Percentiles rank a stretch among this genome's conserved stretches.
These are phyloP conservation scores for Mucor irregularis DNA, from an alignment of 371 early-diverging fungal species.

Conservation along the genomic window DNA sequence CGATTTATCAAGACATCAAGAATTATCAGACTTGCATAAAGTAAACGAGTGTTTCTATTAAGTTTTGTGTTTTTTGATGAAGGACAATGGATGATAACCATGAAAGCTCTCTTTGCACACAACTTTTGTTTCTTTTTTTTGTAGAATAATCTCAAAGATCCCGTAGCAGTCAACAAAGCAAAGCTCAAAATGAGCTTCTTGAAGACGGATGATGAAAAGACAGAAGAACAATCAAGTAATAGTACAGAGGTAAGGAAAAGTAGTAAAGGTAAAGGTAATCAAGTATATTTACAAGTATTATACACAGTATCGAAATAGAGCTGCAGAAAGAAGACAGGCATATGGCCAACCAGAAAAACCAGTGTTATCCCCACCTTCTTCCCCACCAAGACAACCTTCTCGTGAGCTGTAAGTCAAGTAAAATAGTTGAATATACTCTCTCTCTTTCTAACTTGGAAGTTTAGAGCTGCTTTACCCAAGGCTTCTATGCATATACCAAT, in stretches of 20 bases:
- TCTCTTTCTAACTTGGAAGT: neutral
- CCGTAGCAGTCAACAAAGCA: conserved; percentile 35
- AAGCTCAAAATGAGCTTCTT: conserved; percentile 24
- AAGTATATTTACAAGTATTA: neutral
- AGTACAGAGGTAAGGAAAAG: conserved; percentile 28
- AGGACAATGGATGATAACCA: neutral
- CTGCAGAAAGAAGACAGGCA: conserved; percentile 69
- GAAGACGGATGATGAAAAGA: conserved; percentile 16
- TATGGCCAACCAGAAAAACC: conserved; percentile 63
- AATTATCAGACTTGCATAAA: conserved; percentile 68
- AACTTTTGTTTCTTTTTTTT: neutral
- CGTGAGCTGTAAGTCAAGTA: conserved; percentile 14
- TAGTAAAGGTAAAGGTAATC: conserved; percentile 1
- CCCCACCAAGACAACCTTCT: conserved; percentile 9
- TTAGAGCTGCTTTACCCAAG: conserved; percentile 9
- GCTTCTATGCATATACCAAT: conserved; percentile 35
- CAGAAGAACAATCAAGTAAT: conserved; percentile 22
- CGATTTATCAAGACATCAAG: conserved; percentile 62
- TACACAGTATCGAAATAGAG: conserved; percentile 62
- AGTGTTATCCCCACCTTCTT: conserved; percentile 18
- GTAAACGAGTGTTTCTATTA: conserved; percentile 3
- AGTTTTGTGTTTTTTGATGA: neutral
- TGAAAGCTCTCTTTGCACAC: neutral
- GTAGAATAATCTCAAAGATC: conserved; percentile 42
- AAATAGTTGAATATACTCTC: no score